Evolutionary conservation across 1,284 basidiomycete genomes (phyloP), one percentile per base, ranked within the genome.

Genomic region (Golubevia sp.): DNA sequence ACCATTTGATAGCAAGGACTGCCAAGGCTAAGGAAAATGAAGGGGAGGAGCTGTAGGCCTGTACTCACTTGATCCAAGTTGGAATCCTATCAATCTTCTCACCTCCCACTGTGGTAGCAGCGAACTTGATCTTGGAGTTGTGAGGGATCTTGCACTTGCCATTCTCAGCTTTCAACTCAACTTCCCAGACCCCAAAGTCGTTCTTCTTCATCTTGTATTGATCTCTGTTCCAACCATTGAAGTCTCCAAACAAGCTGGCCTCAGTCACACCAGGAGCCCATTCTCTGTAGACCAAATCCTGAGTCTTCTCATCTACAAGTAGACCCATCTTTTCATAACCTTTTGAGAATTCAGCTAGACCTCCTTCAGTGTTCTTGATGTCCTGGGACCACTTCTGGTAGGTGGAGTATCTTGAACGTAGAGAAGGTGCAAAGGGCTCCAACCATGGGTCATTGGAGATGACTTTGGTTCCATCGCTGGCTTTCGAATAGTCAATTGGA

Each of bases 181-280:
- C 90, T 83, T 92, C 91, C 92, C 93, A 99, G n/a, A 97, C 89
- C 56, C 96, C 96, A 83, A 89, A 99, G n/a, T 89, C 77, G 76
- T 94, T 87, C 86, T 90, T 94, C 59, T 85, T 89, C 93, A 99
- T 92, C 95, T 92, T 18, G 91, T 76, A 71, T 18, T 62, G 88
- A 2, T 87, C 85, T 70, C 94, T 90, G 74, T 91, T 89, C 96
- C 96, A 99, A 61, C 87, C 86, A 84, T 98, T 99, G 87, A 99
- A 99, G 55, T 99, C 96, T 57, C 96, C 96, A 78, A 94, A 94
- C 61, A 99, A 86, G 74, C 87, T 88, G 0, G 95, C 96, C 75
- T 91, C 89, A 54, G 84, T 86, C 13, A 91, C 95, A 74, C 92
- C 93, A 0, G 96, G 94, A 4, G 96, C 96, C 96, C 96, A 99